Percentiles rank a stretch among this genome's conserved stretches.
These are phyloP conservation scores for Sporothrix phasma DNA, from an alignment of 2,329 filamentous ascomycete genomes.

Conservation along the genomic window DNA sequence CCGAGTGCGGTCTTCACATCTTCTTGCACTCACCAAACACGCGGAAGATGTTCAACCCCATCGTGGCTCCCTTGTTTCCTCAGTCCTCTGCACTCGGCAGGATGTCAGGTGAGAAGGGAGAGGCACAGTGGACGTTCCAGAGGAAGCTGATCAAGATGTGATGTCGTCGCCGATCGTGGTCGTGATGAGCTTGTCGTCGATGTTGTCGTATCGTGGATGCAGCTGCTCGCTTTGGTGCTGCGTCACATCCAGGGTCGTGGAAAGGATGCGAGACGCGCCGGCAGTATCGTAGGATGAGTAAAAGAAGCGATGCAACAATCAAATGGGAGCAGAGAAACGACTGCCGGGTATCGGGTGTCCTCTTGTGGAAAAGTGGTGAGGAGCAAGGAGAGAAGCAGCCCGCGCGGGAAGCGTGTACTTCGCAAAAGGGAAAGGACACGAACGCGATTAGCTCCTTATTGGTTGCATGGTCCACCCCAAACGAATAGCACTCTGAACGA, in stretches of 20 bases:
- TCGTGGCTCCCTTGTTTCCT: constrained; percentile 22
- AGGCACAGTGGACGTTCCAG: neutral
- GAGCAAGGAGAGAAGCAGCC: neutral
- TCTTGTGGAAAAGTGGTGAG: neutral
- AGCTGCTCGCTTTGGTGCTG: neutral
- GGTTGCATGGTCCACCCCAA: constrained; percentile 15
- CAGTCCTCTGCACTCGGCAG: neutral
- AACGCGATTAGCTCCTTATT: constrained; percentile 35
- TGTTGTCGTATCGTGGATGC: neutral
- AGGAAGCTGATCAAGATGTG: neutral
- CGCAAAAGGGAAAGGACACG: constrained; percentile 31
- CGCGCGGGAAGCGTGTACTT: constrained; percentile 1
- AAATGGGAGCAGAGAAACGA: neutral
- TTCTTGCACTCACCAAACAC: constrained; percentile 35
- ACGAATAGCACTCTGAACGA: neutral
- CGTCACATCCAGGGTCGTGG: neutral
- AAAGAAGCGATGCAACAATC: neutral
- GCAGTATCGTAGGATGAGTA: neutral
- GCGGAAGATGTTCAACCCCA: constrained; percentile 50
- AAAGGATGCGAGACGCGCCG: neutral
- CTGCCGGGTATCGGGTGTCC: neutral
- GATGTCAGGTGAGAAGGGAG: neutral
- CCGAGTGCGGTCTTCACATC: too few species aligned
- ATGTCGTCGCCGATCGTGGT: neutral
- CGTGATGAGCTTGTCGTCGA: neutral